Percentiles rank a stretch among this genome's conserved stretches.
Conservation (phyloP, 352 stramenopile species). For the Phytopythium delawarense region DNA sequence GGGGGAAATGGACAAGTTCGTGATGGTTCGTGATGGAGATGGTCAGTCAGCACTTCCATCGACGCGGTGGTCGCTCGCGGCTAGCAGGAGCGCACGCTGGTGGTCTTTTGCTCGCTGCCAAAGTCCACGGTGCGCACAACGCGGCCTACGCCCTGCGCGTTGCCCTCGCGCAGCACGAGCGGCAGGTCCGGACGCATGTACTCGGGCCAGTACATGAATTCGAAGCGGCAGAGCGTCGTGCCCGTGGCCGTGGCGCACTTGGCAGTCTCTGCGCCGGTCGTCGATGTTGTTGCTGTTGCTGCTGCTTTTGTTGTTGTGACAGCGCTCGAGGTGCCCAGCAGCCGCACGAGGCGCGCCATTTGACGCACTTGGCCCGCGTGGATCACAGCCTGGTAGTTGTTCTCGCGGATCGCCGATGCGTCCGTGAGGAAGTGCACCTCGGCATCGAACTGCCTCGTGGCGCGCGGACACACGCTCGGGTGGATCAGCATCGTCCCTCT, state of each 20-base stretch:
- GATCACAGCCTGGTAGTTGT: conserved; percentile 78
- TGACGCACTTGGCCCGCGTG: conserved; percentile 76
- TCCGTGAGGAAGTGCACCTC: conserved; percentile 72
- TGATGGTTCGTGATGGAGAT: not conserved
- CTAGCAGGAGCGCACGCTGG: conserved; percentile 46
- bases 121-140: conserved; percentile 58
- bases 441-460: conserved; percentile 68
- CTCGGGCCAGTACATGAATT: conserved; percentile 87
- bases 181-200: conserved; percentile 76
- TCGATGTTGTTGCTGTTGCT: conserved; percentile 1
- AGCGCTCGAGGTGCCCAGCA: conserved; percentile 17
- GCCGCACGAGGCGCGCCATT: conserved; percentile 73
- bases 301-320: not conserved
- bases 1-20: not conserved
- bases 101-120: conserved; percentile 24
- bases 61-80: not conserved
- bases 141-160: conserved; percentile 61
- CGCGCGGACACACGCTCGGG: conserved; percentile 51
- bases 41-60: too few species aligned
- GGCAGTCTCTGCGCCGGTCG: conserved; percentile 9
- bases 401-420: conserved; percentile 43
- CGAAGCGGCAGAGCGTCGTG: conserved; percentile 65
- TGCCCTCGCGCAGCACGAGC: conserved; percentile 65
- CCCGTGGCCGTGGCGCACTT: conserved; percentile 11
- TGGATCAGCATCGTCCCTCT: conserved; percentile 76